Evolutionary conservation across 139 green algal species (phyloP).

Genomic region (Chlorella sp.): DNA sequence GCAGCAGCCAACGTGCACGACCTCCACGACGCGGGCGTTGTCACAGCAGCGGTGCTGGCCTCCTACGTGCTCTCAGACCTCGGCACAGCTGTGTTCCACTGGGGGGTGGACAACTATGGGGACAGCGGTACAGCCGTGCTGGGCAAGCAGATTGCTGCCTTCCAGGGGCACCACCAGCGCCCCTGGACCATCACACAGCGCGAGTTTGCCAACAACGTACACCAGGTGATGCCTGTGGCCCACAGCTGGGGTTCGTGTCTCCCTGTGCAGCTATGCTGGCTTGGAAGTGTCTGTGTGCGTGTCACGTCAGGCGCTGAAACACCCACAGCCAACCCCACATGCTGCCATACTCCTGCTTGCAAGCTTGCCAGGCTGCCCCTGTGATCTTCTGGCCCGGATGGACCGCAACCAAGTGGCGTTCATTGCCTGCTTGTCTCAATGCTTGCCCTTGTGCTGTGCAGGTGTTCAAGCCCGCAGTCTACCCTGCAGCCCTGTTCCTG

Average conservation of each 20-base stretch:
- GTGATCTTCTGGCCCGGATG: no score
- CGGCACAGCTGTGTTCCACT: conserved; percentile 79
- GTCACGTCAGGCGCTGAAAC: no score
- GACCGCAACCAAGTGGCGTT: no score
- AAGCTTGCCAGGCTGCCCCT: no score
- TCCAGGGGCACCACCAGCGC: conserved; percentile 88
- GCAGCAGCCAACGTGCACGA: conserved; percentile 12
- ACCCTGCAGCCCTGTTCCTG: conserved; percentile 34
- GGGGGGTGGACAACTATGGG: conserved; percentile 93
- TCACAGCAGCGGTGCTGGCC: conserved; percentile 25
- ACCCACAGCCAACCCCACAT: no score
- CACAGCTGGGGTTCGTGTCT: no score
- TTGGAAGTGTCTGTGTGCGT: no score
- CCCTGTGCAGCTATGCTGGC: no score
- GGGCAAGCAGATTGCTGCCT: conserved; percentile 88
- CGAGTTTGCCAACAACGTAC: conserved; percentile 94
- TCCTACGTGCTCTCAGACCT: conserved; percentile 62
- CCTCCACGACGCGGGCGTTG: conserved; percentile 8
- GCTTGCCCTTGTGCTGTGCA: no score
- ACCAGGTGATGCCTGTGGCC: conserved; percentile 50
- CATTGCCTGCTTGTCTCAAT: no score
- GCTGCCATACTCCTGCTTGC: no score
- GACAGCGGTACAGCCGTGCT: conserved; percentile 83
- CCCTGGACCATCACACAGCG: conserved; percentile 98
- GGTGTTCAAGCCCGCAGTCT: conserved; percentile 43